These are phyloP conservation scores for Lasiosphaeris hirsuta DNA, from an alignment of 495 filamentous ascomycete species.

Conservation along the genomic window DNA sequence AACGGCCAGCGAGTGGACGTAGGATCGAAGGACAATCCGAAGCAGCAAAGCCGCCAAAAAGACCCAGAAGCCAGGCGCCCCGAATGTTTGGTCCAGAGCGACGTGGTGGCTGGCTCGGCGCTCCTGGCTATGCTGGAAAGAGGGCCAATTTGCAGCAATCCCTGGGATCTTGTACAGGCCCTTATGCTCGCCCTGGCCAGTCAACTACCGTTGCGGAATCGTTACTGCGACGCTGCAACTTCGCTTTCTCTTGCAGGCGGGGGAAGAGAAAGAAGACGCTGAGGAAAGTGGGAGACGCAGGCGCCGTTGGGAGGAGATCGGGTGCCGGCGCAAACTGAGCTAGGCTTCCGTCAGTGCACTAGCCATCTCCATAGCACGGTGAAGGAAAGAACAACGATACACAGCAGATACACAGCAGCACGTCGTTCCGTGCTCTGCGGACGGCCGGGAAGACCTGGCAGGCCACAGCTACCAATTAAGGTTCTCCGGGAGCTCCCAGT, in stretches of 20 bases:
- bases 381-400: no score
- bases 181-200: conserved; percentile 9
- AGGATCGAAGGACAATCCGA: no score
- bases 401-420: no score
- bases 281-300: not conserved
- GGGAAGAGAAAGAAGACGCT: not conserved
- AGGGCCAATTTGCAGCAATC: conserved; percentile 17
- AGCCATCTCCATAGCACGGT: no score
- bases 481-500: not conserved
- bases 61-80: not conserved
- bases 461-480: not conserved
- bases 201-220: conserved; percentile 12
- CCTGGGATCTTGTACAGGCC: not conserved
- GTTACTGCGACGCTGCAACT: conserved; percentile 19
- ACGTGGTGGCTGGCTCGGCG: conserved; percentile 12
- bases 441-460: not conserved
- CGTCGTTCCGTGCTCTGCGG: not conserved
- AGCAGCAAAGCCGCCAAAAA: no score
- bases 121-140: conserved; percentile 14
- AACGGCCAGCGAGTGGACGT: no score
- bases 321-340: not conserved
- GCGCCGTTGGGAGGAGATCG: conserved; percentile 2
- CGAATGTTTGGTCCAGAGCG: conserved; percentile 10
- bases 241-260: conserved; percentile 9
- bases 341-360: no score